phyloP scores from a whole-genome alignment of 2,329 filamentous ascomycete genomes.

The Ophiostoma sp. region DNA sequence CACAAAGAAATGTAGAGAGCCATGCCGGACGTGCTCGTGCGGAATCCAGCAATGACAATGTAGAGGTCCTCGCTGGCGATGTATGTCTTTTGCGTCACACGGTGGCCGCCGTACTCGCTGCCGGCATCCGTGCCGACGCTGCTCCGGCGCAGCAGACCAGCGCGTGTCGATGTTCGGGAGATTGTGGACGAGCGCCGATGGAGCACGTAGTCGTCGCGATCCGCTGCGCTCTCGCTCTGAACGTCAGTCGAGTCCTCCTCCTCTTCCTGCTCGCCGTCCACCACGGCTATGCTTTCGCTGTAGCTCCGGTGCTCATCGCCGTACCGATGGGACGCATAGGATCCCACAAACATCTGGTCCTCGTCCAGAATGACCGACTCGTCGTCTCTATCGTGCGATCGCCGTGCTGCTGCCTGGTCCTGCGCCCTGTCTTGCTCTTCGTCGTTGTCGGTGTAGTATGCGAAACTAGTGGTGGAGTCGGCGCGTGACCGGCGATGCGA shows the following conservation, averaged over 20 bases:
- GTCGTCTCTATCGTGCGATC: conserved; percentile 8
- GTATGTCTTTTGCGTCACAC: conserved; percentile 83
- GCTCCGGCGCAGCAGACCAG: conserved; percentile 63
- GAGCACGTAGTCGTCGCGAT: conserved; percentile 44
- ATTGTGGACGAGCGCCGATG: conserved; percentile 58
- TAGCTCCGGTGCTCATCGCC: conserved; percentile 32
- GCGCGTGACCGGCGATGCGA: conserved; percentile 73
- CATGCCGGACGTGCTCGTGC: conserved; percentile 66
- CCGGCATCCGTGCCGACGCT: conserved; percentile 60
- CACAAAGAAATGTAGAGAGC: conserved; percentile 66
- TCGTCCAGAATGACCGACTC: conserved; percentile 31
- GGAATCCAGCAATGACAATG: conserved; percentile 87
- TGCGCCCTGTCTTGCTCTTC: conserved; percentile 39
- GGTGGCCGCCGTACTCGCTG: conserved; percentile 57
- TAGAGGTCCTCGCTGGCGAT: conserved; percentile 91
- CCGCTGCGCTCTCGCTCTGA: conserved; percentile 31
- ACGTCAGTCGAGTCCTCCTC: conserved; percentile 31
- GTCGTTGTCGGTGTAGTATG: conserved; percentile 73
- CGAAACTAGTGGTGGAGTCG: conserved; percentile 82
- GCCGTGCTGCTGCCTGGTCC: not conserved
- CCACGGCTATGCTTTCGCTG: not conserved
- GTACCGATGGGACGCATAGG: conserved; percentile 17
- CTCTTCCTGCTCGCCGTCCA: conserved; percentile 19
- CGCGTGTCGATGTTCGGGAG: conserved; percentile 52
- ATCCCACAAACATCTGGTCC: conserved; percentile 20